A percentile compares a stretch with the other conserved stretches of the same genome.
phyloP scores from a whole-genome alignment of 352 stramenopile genomes.

The Discostella stelligera region DNA sequence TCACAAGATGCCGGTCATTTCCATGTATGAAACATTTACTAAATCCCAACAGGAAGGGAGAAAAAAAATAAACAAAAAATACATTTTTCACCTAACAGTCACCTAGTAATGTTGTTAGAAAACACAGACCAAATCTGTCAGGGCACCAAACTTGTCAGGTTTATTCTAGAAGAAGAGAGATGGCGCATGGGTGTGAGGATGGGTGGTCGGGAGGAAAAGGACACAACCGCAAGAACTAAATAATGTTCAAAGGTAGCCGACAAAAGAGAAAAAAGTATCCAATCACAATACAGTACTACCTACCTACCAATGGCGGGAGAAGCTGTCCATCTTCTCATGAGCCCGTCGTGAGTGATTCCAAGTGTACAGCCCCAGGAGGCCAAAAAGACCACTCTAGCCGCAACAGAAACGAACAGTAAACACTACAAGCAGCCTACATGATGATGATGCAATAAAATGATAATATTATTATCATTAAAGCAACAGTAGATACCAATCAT shows the following conservation, averaged over 20 bases:
- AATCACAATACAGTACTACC: not conserved
- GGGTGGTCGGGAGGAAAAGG: too few species aligned
- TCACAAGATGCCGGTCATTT: not conserved
- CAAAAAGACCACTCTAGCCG: not conserved
- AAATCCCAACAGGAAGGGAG: not conserved
- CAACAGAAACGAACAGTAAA: too few species aligned
- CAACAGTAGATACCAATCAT: too few species aligned
- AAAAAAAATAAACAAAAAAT: not conserved
- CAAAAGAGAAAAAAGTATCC: not conserved
- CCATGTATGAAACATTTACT: conserved; percentile 5
- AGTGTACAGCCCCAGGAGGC: not conserved
- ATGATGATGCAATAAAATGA: too few species aligned
- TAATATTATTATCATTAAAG: too few species aligned
- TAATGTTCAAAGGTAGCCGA: too few species aligned
- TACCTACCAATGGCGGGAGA: not conserved
- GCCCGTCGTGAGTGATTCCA: not conserved
- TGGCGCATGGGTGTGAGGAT: too few species aligned
- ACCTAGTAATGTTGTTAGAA: conserved; percentile 1
- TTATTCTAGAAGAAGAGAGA: too few species aligned
- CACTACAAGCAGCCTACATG: too few species aligned
- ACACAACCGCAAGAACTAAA: too few species aligned
- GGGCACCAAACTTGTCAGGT: too few species aligned
- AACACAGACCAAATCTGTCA: not conserved
- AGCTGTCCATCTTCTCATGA: not conserved
- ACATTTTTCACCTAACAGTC: conserved; percentile 8